Base-by-base conservation (phyloP, 2,329 filamentous ascomycete genomes). In the Fusarium ramigenum region DNA sequence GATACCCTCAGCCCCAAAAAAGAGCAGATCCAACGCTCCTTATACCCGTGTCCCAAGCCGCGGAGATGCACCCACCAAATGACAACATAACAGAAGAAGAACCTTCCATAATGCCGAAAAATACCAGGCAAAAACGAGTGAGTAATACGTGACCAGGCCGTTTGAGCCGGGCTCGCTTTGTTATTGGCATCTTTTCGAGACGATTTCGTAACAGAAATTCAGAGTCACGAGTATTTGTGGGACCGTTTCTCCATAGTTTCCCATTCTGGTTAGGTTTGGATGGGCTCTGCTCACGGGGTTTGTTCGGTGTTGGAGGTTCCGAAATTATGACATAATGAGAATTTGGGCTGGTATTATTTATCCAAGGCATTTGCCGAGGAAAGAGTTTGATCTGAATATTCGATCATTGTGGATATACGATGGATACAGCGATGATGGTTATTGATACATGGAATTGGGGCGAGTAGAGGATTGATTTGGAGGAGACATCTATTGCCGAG, bases 141-240 rank as follows among this genome's bases (percentile, higher is more conserved):
- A 43, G 34, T 44, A 32, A 37, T 47, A 32, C 23, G 12, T 28
- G 0, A 9, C 40, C 34, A 28, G 42, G 57, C 37, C 59, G 53
- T 57, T n/a, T 65, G 25, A 46, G 25, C 60, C 63, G 49, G 18
- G 25, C 25, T 43, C 42, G 10, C 43, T 66, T 66, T 34, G 43
- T 58, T n/a, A 77, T 77, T 77, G 75, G 75, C 67, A 76, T 77
- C 60, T 16, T 52, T 5, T 21, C 32, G 28, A 56, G 50, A 53
- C 72, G 75, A 77, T 77, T 77, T 77, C 75, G 75, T 77, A 77
- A 77, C 70, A 65, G 52, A 78, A 78, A 77, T 65, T 74, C 65
- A 15, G 28, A 53, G 46, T 25, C 8, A 30, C 70, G 72, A 67
- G 14, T 74, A 77, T 65, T 2, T 66, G 19, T 75, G 75, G 74